These are phyloP conservation scores for Schrenkiella parvula DNA, from an alignment of 345 rosid species.

Conservation along the genomic window DNA sequence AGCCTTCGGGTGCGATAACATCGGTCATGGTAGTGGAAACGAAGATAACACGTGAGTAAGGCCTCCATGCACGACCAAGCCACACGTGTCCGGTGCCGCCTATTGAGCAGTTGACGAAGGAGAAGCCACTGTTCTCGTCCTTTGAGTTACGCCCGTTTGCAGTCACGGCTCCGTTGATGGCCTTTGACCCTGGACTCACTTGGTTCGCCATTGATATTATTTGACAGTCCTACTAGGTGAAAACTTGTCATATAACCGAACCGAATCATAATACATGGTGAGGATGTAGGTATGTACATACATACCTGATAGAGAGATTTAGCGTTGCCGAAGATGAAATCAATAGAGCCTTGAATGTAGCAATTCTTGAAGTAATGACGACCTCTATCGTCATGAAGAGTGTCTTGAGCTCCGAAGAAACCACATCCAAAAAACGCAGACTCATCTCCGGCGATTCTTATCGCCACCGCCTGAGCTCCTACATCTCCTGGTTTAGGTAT, in stretches of 20 bases:
- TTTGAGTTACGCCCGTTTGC: conserved; percentile 71
- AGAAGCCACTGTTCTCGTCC: conserved; percentile 76
- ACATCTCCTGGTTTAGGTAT: conserved; percentile 70
- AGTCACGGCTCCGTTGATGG: conserved; percentile 72
- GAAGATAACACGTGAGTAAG: conserved; percentile 74
- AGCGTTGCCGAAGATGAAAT: conserved; percentile 84
- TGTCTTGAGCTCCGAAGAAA: conserved; percentile 96
- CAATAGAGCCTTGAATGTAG: conserved; percentile 92
- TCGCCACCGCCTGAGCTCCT: conserved; percentile 88
- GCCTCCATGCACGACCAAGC: conserved; percentile 94
- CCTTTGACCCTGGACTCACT: conserved; percentile 53
- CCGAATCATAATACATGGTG: not conserved
- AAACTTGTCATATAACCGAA: not conserved
- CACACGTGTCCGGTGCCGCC: conserved; percentile 86
- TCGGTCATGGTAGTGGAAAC: conserved; percentile 61
- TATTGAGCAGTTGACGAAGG: conserved; percentile 56
- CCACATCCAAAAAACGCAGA: conserved; percentile 80
- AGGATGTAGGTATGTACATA: not conserved
- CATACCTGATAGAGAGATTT: conserved; percentile 69
- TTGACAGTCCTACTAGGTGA: conserved; percentile 44
- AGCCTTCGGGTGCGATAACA: conserved; percentile 78
- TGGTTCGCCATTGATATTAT: conserved; percentile 78
- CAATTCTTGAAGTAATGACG: conserved; percentile 92
- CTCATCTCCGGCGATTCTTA: conserved; percentile 68
- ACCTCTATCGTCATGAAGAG: conserved; percentile 84